Conservation (phyloP, 306 rosid species). For the Hippophae tibetana region DNA sequence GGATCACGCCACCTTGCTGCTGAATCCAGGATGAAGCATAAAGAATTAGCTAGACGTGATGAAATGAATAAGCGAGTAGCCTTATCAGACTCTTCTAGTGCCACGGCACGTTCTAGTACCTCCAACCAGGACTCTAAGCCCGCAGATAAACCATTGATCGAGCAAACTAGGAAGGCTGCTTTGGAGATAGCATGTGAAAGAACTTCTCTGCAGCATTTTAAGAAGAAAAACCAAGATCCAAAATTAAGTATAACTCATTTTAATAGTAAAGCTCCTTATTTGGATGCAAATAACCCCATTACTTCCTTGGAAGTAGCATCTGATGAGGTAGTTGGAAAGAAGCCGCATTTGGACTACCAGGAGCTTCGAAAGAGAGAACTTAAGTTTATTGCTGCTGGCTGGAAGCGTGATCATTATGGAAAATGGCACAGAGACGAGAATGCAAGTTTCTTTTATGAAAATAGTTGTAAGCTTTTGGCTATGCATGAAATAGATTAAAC, state of each 20-base stretch:
- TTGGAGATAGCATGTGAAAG: conserved; percentile 8
- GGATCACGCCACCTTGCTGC: conserved; percentile 24
- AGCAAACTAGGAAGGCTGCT: conserved; percentile 20
- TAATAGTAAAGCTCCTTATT: conserved; percentile 10
- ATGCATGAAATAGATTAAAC: background rate
- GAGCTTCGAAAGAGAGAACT: conserved; percentile 33
- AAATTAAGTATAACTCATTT: conserved; percentile 7
- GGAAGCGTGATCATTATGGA: conserved; percentile 37
- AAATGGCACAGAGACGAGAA: conserved; percentile 39
- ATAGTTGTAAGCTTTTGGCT: background rate
- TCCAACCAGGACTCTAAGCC: conserved; percentile 18
- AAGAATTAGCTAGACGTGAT: conserved; percentile 19
- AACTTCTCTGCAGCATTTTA: conserved; percentile 10
- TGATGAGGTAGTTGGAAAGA: conserved; percentile 8
- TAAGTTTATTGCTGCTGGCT: conserved; percentile 35
- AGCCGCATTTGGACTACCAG: conserved; percentile 21
- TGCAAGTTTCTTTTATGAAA: conserved; percentile 18
- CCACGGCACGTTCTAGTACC: conserved; percentile 14
- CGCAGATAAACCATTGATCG: conserved; percentile 17
- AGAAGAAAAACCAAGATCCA: conserved; percentile 8
- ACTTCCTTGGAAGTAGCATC: conserved; percentile 6
- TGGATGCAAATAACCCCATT: conserved; percentile 2
- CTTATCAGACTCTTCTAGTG: conserved; percentile 17
- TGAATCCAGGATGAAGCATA: conserved; percentile 25
- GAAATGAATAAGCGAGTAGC: conserved; percentile 21